Conservation (phyloP, 345 rosid genomes). For the Combretum micranthum region DNA sequence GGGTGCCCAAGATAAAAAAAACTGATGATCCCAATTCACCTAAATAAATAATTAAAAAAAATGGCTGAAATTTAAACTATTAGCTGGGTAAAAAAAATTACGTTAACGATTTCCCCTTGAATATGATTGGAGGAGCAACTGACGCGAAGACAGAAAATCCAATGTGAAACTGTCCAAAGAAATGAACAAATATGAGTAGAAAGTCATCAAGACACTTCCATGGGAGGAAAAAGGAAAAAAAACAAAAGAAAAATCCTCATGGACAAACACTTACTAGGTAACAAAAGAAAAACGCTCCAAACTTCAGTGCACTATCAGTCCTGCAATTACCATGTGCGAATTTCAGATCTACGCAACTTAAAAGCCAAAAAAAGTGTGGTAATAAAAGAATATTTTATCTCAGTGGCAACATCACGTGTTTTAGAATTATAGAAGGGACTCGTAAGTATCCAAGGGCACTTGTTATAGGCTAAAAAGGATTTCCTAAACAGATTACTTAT, state of each 20-base stretch:
- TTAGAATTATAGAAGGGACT: too few species aligned
- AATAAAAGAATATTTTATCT: too few species aligned
- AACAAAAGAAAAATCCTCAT: neutral
- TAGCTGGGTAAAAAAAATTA: constrained; percentile 24
- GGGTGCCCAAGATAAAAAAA: neutral
- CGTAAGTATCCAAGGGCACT: too few species aligned
- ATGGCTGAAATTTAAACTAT: neutral
- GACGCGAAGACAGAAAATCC: constrained; percentile 81
- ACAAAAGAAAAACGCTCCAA: constrained; percentile 81
- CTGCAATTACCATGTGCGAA: constrained; percentile 26
- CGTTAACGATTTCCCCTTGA: constrained; percentile 94
- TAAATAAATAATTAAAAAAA: neutral
- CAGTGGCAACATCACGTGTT: too few species aligned
- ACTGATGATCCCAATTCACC: neutral
- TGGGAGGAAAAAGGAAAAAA: constrained; percentile 7
- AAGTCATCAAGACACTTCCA: constrained; percentile 7
- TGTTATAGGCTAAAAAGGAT: too few species aligned
- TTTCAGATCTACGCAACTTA: neutral
- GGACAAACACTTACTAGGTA: constrained; percentile 47
- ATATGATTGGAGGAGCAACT: constrained; percentile 83
- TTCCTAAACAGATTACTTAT: too few species aligned
- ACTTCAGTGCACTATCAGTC: constrained; percentile 96
- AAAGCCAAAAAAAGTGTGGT: too few species aligned
- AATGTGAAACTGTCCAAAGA: constrained; percentile 63
- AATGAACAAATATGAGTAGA: constrained; percentile 13